Evolutionary conservation across 1,284 basidiomycete genomes (phyloP), one percentile per base, ranked within the genome.

Genomic region (Coriolopsis trogii): DNA sequence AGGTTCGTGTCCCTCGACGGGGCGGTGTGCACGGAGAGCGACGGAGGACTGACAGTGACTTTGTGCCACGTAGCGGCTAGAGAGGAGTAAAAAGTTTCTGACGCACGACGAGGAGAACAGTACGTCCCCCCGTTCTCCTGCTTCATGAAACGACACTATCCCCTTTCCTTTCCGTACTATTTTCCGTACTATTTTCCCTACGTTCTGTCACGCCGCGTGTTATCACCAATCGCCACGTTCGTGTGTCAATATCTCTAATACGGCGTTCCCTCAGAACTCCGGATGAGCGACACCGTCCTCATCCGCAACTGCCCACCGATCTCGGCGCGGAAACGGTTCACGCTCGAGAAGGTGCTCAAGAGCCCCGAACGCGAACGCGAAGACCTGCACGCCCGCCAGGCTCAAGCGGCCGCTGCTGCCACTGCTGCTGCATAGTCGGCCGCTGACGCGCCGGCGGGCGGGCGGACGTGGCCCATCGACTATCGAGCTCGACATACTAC

Each of bases 251-350:
- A n/a, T n/a, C n/a, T n/a, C n/a, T n/a, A n/a, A n/a, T n/a, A n/a
- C n/a, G 37, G 5, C 25, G 10, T 26, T 24, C 7, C n/a, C 15
- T 36, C 61, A 91, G 89, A 67, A 58, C 74, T 90, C 45, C 82
- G 81, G 24, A 70, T 79, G 62, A 78, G 85, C 37, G 89, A 92
- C 69, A 69, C 78, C 26, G 87, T 91, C 38, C 68, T 81, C 51
- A 91, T 92, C 67, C 85, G 83, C 49, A 88, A 91, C 62, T 91
- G 89, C 65, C 85, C 84, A 38, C 89, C 87, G 9, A 71, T 89
- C 61, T 91, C 90, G 21, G 85, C 85, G 18, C 75, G 80, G 56
- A 92, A 92, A 69, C 78, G 84, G 26, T 91, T 91, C 73, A 79
- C 69, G 47, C 72, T 92, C 33, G 83, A 89, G 64, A 77, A 71